Conservation (phyloP, 2,329 filamentous ascomycete species). For the Colletotrichum cuscutae region DNA sequence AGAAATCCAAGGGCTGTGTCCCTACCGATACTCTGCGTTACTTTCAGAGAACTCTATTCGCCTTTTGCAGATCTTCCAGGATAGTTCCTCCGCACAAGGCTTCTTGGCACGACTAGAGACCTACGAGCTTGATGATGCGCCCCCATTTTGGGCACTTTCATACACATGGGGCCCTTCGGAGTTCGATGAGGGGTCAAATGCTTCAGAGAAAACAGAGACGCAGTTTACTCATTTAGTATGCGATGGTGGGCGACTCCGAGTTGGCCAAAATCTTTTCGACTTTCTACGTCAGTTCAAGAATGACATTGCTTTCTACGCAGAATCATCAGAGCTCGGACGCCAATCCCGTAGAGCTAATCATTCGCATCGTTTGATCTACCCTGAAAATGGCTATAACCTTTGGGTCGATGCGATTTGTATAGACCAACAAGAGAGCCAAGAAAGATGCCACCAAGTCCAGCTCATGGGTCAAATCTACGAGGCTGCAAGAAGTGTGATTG, state of each 20-base stretch:
- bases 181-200: neutral
- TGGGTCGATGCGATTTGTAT: slow-evolving; percentile 39
- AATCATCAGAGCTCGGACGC: rapidly evolving
- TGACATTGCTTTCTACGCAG: neutral
- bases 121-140: neutral
- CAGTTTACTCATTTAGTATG: neutral
- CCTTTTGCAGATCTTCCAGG: neutral
- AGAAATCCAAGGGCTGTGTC: neutral
- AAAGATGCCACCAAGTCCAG: slow-evolving; percentile 35
- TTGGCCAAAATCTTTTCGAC: slow-evolving; percentile 8
- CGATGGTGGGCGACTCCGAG: neutral
- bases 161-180: slow-evolving; percentile 17
- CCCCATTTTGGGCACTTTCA: slow-evolving; percentile 13
- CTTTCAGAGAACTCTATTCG: slow-evolving; percentile 1
- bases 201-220: neutral
- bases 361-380: neutral
- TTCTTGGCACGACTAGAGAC: neutral
- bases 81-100: neutral
- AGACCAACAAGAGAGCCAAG: slow-evolving; percentile 30
- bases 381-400: neutral
- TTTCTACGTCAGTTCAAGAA: slow-evolving; percentile 10
- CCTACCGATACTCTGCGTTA: neutral
- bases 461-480: slow-evolving; percentile 38
- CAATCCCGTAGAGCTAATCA: neutral
- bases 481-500: slow-evolving; percentile 6